Base-by-base conservation (phyloP, 2,329 filamentous ascomycete species). In the Chalara sp. region DNA sequence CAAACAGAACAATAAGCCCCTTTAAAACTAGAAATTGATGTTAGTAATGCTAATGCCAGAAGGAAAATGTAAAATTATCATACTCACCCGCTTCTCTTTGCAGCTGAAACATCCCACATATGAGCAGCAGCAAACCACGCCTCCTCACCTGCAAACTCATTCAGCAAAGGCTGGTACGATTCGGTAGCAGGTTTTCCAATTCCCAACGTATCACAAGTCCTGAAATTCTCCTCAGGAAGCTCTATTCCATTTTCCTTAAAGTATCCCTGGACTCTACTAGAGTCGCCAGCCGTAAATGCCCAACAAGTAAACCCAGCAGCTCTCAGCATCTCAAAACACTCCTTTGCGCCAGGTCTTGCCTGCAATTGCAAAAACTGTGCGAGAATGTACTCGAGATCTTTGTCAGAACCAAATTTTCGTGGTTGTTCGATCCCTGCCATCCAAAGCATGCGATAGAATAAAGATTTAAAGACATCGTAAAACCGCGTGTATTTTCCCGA, bases 41-140 rank as follows among this genome's bases (percentile, higher is more conserved):
- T n/a, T n/a, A n/a, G n/a, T n/a, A 35, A 6, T 44, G 3, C 37
- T 37, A 4, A 30, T 13, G 32, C 6, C 28, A 39, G 42, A 45
- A 39, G 5, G 10, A 1, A 11, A 44, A 46, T n/a, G 8, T 39
- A 39, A n/a, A 39, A 39, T 39, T 8, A 8, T 8, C n/a, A 39
- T 39, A 39, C 48, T 13, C 39, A 57, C 35, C 69, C 76, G n/a
- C 69, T 70, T 50, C 67, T 69, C 46, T 68, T 69, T 6, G 78
- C 78, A 4, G 76, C 75, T 13, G 70, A 69, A 1, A 78, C 76
- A 66, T 82, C 78, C 79, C 78, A 81, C 70, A 76, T 75, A 64
- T 81, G 79, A 28, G 76, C 78, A 1, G 79, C 78, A 1, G 76
- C 78, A 62, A 80, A 81, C 77, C 76, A 81, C 37, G 70, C 68